A percentile compares a stretch with the other conserved stretches of the same genome.
phyloP scores from a whole-genome alignment of 1,139 yeast species.

The Blastobotrys arbuscula region DNA sequence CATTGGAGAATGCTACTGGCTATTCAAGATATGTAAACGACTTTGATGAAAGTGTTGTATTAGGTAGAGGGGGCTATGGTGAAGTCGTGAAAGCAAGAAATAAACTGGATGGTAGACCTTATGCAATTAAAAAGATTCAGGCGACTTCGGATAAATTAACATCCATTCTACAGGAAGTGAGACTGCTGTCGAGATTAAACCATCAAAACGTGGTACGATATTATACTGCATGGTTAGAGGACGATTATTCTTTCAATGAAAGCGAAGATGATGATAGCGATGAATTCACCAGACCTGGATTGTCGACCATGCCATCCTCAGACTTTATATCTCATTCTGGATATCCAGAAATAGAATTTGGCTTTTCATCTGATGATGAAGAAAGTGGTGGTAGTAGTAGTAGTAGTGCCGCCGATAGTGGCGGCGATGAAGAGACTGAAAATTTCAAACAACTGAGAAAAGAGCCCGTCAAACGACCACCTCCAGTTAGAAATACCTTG shows the following conservation, averaged over 20 bases:
- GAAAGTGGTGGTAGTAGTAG: constrained; percentile 9
- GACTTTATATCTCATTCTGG: constrained; percentile 31
- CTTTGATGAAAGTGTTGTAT: constrained; percentile 84
- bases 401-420: constrained; percentile 9
- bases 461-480: constrained; percentile 4
- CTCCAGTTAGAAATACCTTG: constrained; percentile 43
- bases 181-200: constrained; percentile 82
- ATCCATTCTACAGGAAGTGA: constrained; percentile 80
- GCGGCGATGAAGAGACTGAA: constrained; percentile 16
- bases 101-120: constrained; percentile 86
- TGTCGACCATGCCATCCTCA: constrained; percentile 19
- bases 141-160: constrained; percentile 78
- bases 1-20: constrained; percentile 1
- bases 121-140: constrained; percentile 87
- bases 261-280: constrained; percentile 20
- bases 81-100: constrained; percentile 95
- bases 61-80: constrained; percentile 97
- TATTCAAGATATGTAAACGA: constrained; percentile 66
- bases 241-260: constrained; percentile 40
- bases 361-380: constrained; percentile 25
- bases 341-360: constrained; percentile 30
- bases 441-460: constrained; percentile 2
- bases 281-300: constrained; percentile 8
- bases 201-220: constrained; percentile 95
- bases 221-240: constrained; percentile 96